Evolutionary conservation across 495 filamentous ascomycete genomes (phyloP).

Genomic region (Penicillium crystallinum): DNA sequence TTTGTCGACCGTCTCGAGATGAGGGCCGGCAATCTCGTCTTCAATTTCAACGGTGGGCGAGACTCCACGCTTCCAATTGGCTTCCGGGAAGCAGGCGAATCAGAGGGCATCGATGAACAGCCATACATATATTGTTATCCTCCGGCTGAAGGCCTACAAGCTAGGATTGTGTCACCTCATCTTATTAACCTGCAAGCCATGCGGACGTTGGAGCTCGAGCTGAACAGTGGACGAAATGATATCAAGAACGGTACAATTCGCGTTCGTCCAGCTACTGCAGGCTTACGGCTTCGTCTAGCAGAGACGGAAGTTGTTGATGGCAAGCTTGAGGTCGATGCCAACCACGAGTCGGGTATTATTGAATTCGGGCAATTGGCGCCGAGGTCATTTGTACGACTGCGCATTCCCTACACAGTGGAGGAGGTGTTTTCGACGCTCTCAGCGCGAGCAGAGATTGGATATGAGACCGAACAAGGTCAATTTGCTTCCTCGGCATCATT

Average conservation of each 20-base stretch:
- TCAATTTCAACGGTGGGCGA: conserved; percentile 40
- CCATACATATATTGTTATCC: conserved; percentile 50
- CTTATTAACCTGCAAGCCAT: conserved; percentile 68
- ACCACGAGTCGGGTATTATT: conserved; percentile 63
- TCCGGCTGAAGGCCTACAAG: conserved; percentile 42
- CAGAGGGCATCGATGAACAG: conserved; percentile 31
- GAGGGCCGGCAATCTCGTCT: conserved; percentile 59
- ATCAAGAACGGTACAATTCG: conserved; percentile 63
- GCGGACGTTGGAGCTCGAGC: conserved; percentile 66
- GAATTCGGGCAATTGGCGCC: conserved; percentile 51
- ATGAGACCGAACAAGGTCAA: conserved; percentile 65
- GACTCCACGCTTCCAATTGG: conserved; percentile 32
- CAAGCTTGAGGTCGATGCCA: conserved; percentile 49
- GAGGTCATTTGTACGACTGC: conserved; percentile 49
- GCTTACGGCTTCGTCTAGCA: conserved; percentile 73
- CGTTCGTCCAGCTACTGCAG: conserved; percentile 78
- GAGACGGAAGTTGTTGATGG: conserved; percentile 57
- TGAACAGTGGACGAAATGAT: conserved; percentile 73
- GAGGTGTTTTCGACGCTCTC: conserved; percentile 65
- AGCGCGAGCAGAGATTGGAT: conserved; percentile 70
- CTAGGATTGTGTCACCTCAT: conserved; percentile 41
- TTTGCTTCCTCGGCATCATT: conserved; percentile 64
- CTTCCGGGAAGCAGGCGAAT: conserved; percentile 38
- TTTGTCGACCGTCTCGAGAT: conserved; percentile 69
- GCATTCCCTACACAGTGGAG: conserved; percentile 83